Evolutionary conservation across 495 filamentous ascomycete genomes (phyloP).

Genomic region (Aspergillus egyptiacus): DNA sequence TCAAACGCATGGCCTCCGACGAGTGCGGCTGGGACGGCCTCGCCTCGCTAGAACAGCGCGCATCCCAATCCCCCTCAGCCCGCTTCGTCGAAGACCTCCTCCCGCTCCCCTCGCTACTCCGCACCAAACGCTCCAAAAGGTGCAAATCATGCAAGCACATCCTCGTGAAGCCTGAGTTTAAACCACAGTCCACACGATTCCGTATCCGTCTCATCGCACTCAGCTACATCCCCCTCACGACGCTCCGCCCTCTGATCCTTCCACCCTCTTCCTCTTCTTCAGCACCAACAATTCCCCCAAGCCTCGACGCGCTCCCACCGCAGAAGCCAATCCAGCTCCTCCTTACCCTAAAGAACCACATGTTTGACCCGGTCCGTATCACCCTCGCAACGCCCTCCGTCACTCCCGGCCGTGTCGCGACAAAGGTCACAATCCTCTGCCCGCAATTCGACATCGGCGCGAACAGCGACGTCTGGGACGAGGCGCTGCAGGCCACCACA

Average conservation of each 20-base stretch:
- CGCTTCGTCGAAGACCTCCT: constrained; percentile 63
- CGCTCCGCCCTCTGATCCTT: constrained; percentile 53
- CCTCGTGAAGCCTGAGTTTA: constrained; percentile 88
- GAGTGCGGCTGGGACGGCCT: constrained; percentile 50
- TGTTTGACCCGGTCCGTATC: constrained; percentile 84
- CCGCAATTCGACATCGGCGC: constrained; percentile 93
- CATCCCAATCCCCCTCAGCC: constrained; percentile 41
- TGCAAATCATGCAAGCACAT: constrained; percentile 91
- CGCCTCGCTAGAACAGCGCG: constrained; percentile 47
- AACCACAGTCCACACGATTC: constrained; percentile 78
- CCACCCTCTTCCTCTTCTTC: constrained; percentile 21
- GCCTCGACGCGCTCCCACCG: constrained; percentile 52
- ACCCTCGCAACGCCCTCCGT: constrained; percentile 78
- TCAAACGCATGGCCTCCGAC: constrained; percentile 40
- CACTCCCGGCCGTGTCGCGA: constrained; percentile 70
- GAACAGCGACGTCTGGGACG: constrained; percentile 94
- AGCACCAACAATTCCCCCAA: constrained; percentile 21
- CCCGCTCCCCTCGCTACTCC: constrained; percentile 72
- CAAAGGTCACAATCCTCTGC: constrained; percentile 85
- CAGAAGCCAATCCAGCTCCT: constrained; percentile 72
- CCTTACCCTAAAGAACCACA: constrained; percentile 84
- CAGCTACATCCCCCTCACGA: constrained; percentile 79
- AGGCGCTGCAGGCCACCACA: constrained; percentile 57
- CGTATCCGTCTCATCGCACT: constrained; percentile 83
- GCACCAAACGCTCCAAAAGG: constrained; percentile 88